Conservation (phyloP, 2,329 filamentous ascomycete genomes). For the Aureobasidium leucospermi region DNA sequence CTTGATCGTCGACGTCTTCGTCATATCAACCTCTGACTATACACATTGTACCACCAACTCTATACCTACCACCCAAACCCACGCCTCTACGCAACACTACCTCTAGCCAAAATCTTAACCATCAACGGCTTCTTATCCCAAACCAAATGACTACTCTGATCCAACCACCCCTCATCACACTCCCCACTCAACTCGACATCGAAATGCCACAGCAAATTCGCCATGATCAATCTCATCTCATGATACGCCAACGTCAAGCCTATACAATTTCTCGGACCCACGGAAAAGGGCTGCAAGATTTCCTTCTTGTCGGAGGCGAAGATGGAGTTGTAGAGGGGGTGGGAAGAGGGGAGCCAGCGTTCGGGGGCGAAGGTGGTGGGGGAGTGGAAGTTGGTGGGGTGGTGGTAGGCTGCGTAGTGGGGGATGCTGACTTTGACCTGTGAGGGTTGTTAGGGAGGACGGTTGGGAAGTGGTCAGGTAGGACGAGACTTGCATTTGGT, state of each 20-base stretch:
- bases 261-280: constrained; percentile 4
- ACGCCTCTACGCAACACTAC: background rate
- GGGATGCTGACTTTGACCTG: constrained; percentile 7
- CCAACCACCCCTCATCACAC: background rate
- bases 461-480: background rate
- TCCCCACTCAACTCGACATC: background rate
- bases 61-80: too few relatives aligned
- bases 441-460: background rate
- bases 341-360: constrained; percentile 22
- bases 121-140: constrained; percentile 9
- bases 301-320: constrained; percentile 21
- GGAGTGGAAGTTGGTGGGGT: background rate
- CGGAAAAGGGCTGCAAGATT: constrained; percentile 22
- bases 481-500: background rate
- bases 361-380: constrained; percentile 24
- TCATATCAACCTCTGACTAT: too few relatives aligned
- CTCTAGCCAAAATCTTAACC: background rate
- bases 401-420: constrained; percentile 7
- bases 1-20: too few relatives aligned
- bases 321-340: constrained; percentile 12
- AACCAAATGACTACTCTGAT: background rate
- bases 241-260: constrained; percentile 1
- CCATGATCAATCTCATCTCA: constrained; percentile 5
- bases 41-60: too few relatives aligned
- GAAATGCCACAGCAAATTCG: constrained; percentile 5